Base-by-base conservation (phyloP, 202 grass and related monocot species). In the Schoenoplectus triqueter region DNA sequence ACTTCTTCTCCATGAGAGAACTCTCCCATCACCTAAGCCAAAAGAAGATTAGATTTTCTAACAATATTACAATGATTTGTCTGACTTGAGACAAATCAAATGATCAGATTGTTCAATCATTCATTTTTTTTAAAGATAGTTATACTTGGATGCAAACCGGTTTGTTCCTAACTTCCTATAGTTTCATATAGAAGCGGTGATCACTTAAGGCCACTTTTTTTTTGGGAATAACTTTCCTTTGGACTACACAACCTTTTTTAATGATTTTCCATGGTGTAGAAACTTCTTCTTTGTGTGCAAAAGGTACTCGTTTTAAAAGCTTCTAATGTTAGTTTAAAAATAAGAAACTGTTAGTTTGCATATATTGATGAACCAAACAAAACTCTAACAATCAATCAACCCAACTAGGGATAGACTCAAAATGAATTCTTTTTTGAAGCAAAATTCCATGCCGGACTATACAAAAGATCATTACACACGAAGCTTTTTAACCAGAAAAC, bases 1-100 rank as follows among this genome's bases (percentile, higher is more conserved):
- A 51, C 90, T 89, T 88, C 93, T 93, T 73, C 95, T 91, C 95
- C 93, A 98, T 21, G 91, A 90, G 64, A 93, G 85, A 73, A 95
- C 93, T 72, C 85, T 84, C 44, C 95, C 93, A 82, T 92, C 82
- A 88, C 85, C 95, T 98, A 74, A 31, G 86, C 93, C n/a, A 57
- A 79, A 50, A 46, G 78, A 66, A 21, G 70, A 67, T 46, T 13
- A 71, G 1, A 82, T 62, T 88, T 78, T 59, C 54, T 44, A 14
- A 57, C 22, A 42, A 60, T 8, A 72, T 67, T 88, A 10, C 70
- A 52, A 42, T 62, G 47, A 85, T 52, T 10, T 69, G 9, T 3
- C 8, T 48, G 86, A 10, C 14, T 15, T 45, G 14, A 80, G 77
- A 66, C 8, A 42, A 64, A 62, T 1, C n/a, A 7, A 49, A 10